Conservation (phyloP, 306 rosid genomes). For the Quercus parvula region DNA sequence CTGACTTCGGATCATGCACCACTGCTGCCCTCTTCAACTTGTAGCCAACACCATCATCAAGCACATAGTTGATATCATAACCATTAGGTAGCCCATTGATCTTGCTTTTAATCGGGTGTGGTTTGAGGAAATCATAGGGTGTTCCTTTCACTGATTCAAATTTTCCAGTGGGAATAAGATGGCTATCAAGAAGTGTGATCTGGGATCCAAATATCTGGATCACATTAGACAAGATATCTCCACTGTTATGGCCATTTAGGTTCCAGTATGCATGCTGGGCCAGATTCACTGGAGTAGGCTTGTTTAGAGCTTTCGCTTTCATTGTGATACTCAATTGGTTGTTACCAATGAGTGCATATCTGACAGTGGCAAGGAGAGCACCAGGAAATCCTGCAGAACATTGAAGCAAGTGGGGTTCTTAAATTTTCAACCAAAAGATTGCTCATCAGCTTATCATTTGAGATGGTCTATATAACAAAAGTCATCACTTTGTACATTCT, state of each 20-base stretch:
- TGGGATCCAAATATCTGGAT: slow-evolving; percentile 66
- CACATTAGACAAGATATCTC: slow-evolving; percentile 55
- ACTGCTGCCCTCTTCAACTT: slow-evolving; percentile 43
- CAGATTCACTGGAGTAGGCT: slow-evolving; percentile 79
- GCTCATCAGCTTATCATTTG: background rate
- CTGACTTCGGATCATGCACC: slow-evolving; percentile 59
- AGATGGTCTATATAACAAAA: background rate
- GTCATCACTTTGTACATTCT: background rate
- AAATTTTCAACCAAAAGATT: background rate
- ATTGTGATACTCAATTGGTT: slow-evolving; percentile 41
- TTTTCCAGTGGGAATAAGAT: slow-evolving; percentile 79
- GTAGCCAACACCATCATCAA: slow-evolving; percentile 38
- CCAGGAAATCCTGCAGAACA: slow-evolving; percentile 79
- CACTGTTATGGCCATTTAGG: slow-evolving; percentile 75
- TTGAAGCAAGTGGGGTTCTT: background rate
- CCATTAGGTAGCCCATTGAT: slow-evolving; percentile 53
- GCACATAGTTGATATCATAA: slow-evolving; percentile 71
- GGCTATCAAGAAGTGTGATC: slow-evolving; percentile 51
- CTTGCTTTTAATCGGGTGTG: slow-evolving; percentile 55
- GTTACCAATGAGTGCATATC: slow-evolving; percentile 46
- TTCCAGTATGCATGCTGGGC: slow-evolving; percentile 86
- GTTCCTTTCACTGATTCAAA: slow-evolving; percentile 50
- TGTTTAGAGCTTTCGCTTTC: slow-evolving; percentile 77
- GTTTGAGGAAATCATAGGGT: slow-evolving; percentile 79
- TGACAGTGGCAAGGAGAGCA: slow-evolving; percentile 54